Evolutionary conservation across 495 filamentous ascomycete genomes (phyloP).

Genomic region (Cairneyella variabilis): DNA sequence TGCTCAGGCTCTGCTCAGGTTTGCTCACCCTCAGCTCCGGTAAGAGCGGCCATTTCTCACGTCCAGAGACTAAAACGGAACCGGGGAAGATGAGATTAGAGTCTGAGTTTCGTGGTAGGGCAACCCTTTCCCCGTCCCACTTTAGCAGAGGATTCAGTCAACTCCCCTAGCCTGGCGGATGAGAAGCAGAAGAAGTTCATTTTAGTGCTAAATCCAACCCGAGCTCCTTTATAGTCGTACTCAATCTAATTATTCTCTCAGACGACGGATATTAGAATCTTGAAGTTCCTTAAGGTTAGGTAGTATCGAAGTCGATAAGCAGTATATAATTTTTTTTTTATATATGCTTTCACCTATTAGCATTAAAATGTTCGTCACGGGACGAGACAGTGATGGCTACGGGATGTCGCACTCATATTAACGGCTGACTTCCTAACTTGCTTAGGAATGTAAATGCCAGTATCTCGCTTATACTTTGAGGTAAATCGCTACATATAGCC

Average conservation of each 20-base stretch:
- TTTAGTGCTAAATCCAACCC: neutral
- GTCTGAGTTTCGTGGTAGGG: neutral
- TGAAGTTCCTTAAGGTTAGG: neutral
- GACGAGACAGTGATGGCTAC: neutral
- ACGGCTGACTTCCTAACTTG: neutral
- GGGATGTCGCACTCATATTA: neutral
- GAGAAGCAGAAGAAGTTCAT: neutral
- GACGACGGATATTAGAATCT: neutral
- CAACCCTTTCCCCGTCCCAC: neutral
- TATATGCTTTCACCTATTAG: neutral
- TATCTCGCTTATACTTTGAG: slow-evolving; percentile 6
- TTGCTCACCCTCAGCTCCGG: too few species aligned
- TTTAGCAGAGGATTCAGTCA: neutral
- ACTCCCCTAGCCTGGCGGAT: neutral
- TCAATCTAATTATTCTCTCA: too few species aligned
- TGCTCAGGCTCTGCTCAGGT: too few species aligned
- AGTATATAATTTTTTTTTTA: neutral
- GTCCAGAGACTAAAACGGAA: too few species aligned
- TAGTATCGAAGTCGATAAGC: neutral
- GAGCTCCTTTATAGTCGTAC: neutral
- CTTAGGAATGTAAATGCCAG: slow-evolving; percentile 9
- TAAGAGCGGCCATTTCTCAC: too few species aligned
- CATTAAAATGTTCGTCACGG: neutral
- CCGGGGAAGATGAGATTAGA: too few species aligned
- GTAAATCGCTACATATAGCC: slow-evolving; percentile 18